These are phyloP conservation scores for Podila minutissima DNA, from an alignment of 192 early-diverging fungal species.

Conservation along the genomic window DNA sequence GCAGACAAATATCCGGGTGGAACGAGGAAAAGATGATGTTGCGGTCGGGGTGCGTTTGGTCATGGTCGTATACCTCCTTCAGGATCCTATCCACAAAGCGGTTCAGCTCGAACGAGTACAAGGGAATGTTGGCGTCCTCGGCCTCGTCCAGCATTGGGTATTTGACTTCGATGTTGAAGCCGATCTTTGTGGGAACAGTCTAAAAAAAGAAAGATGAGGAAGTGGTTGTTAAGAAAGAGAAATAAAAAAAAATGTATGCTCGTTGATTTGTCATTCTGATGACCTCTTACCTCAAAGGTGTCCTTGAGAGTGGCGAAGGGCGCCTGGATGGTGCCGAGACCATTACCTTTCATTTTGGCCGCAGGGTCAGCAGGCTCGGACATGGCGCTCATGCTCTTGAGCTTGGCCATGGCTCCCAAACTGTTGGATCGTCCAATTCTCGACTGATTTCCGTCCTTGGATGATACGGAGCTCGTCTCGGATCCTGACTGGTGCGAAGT, in stretches of 20 bases:
- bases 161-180: conserved; percentile 97
- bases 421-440: conserved; percentile 56
- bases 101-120: conserved; percentile 81
- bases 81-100: conserved; percentile 88
- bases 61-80: conserved; percentile 74
- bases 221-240: background rate
- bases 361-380: conserved; percentile 25
- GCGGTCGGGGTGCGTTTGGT: conserved; percentile 58
- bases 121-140: conserved; percentile 73
- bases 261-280: no score
- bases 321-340: conserved; percentile 82
- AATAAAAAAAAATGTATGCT: background rate
- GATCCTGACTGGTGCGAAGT: conserved; percentile 7
- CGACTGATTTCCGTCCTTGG: conserved; percentile 4
- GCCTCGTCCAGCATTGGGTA: conserved; percentile 95
- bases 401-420: conserved; percentile 44
- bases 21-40: conserved; percentile 94
- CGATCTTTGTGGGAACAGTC: conserved; percentile 76
- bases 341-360: conserved; percentile 79
- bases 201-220: conserved; percentile 11
- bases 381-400: conserved; percentile 8
- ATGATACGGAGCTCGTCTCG: background rate
- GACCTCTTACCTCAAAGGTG: conserved; percentile 69
- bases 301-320: conserved; percentile 88
- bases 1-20: conserved; percentile 87